These are phyloP conservation scores for Nigrospora sphaerica DNA, from an alignment of 2,329 filamentous ascomycete species.

Conservation along the genomic window DNA sequence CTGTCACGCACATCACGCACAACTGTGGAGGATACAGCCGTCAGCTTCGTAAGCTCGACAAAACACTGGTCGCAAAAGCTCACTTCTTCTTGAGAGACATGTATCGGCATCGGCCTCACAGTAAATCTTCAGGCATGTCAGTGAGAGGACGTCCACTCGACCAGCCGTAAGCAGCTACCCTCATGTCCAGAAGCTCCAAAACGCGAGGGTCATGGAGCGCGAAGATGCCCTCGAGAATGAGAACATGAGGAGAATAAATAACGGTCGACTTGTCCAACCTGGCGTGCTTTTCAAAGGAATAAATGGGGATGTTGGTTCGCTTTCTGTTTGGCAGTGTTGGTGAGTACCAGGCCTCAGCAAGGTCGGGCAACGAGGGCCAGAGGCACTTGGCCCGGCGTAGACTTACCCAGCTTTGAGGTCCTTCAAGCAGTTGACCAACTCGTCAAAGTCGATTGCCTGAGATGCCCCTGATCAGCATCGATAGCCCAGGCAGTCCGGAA, in stretches of 20 bases:
- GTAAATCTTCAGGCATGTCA: constrained; percentile 59
- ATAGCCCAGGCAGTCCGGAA: constrained; percentile 1
- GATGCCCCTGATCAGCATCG: constrained; percentile 12
- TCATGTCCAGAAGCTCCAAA: constrained; percentile 82
- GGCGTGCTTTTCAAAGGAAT: constrained; percentile 90
- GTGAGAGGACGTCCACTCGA: constrained; percentile 1
- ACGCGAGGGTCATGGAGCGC: constrained; percentile 85
- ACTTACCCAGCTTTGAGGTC: constrained; percentile 87
- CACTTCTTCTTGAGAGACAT: constrained; percentile 82
- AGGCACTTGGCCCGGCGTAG: background rate
- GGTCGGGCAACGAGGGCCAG: background rate
- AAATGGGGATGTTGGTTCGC: constrained; percentile 84
- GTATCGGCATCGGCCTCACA: constrained; percentile 94
- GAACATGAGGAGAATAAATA: constrained; percentile 92
- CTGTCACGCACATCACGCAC: constrained; percentile 83
- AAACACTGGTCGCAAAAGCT: constrained; percentile 1
- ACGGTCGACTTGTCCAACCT: constrained; percentile 72
- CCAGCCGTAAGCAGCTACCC: constrained; percentile 40
- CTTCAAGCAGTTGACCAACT: constrained; percentile 68
- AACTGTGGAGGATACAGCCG: constrained; percentile 37
- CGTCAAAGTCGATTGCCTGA: constrained; percentile 85
- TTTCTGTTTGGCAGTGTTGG: constrained; percentile 43
- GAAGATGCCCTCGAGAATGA: constrained; percentile 94
- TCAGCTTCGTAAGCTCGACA: background rate
- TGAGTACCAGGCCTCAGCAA: background rate